A percentile compares a stretch with the other conserved stretches of the same genome.
phyloP scores from a whole-genome alignment of 1,139 yeast genomes.

The Lizanozyma gosingica region DNA sequence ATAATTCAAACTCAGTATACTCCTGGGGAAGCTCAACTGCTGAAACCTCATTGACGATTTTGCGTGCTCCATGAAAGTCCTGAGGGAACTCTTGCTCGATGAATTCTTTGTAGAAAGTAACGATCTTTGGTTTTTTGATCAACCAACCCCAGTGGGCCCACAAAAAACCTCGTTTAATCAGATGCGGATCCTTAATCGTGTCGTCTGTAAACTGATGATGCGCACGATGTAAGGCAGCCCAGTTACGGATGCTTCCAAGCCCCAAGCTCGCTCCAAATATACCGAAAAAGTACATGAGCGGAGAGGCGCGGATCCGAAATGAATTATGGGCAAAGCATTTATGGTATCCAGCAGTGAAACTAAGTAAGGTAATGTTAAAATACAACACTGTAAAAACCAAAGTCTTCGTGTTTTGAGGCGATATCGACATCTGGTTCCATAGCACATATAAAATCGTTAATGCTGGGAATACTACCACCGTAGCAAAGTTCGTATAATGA shows the following conservation, averaged over 20 bases:
- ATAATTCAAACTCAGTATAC: conserved; percentile 5
- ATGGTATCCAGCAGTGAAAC: conserved; percentile 53
- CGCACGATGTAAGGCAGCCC: conserved; percentile 61
- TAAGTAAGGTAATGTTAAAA: conserved; percentile 31
- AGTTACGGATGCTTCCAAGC: conserved; percentile 50
- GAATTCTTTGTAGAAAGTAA: conserved; percentile 24
- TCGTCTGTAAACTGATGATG: conserved; percentile 61
- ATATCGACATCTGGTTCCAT: conserved; percentile 4
- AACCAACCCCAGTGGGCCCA: conserved; percentile 65
- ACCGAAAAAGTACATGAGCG: conserved; percentile 37
- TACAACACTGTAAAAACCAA: conserved; percentile 25
- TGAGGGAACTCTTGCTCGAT: conserved; percentile 37
- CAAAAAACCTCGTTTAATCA: conserved; percentile 46
- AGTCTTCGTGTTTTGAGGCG: conserved; percentile 13
- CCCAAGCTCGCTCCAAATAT: conserved; percentile 54
- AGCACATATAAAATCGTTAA: conserved; percentile 12
- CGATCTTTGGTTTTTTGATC: conserved; percentile 40
- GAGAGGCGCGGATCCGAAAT: conserved; percentile 26
- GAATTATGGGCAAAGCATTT: conserved; percentile 58
- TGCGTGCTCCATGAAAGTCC: conserved; percentile 21
- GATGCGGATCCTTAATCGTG: conserved; percentile 61
- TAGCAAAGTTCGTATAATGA: conserved; percentile 13
- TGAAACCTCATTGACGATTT: conserved; percentile 21
- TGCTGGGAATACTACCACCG: conserved; percentile 16
- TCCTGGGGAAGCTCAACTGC: conserved; percentile 24